Base-by-base conservation (phyloP, 768 basidiomycete genomes). In the Tylopilus sp. region DNA sequence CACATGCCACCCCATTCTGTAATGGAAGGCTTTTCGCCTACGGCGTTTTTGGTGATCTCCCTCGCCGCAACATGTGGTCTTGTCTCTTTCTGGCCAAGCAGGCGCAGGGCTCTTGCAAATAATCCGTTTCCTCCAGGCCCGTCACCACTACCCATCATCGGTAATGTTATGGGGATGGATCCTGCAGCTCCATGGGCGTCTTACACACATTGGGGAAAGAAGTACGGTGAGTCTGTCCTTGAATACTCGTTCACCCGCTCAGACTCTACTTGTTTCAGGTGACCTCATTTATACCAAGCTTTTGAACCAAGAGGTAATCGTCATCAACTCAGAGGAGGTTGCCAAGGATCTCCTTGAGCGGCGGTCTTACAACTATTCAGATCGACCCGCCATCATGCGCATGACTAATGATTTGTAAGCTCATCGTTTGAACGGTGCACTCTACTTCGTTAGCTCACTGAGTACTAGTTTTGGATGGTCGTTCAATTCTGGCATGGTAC, bases 101-200 rank as follows among this genome's bases (percentile, higher is more conserved):
- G 40, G 42, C 54, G 53, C 42, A 53, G 36, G 43, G 50, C 28
- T 26, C 12, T 42, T 1, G 5, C n/a, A 10, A 19, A 25, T 4
- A 13, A 36, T 44, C 63, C 68, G 0, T 69, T 81, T 21, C 78
- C 77, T n/a, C 78, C 77, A 17, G 83, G 82, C 21, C 83, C 83
- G 1, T 73, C 69, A 48, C 77, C 77, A 21, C 60, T 83, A 22
- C 69, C 69, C 28, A 42, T 71, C 44, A 38, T 71, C 24, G 69
- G 69, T 7, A 68, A 66, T 19, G 59, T 63, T n/a, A 44, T 65
- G 28, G 71, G 61, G 6, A 56, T 73, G 19, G 50, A 63, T n/a
- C 47, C 56, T 0, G 24, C 54, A n/a, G 59, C 49, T 6, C 70
- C 71, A 3, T 73, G 72, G 72, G 16, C 54, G 26, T 63, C 71